Base-by-base conservation (phyloP, 352 stramenopile species). In the Chrysophaeum taylorii region DNA sequence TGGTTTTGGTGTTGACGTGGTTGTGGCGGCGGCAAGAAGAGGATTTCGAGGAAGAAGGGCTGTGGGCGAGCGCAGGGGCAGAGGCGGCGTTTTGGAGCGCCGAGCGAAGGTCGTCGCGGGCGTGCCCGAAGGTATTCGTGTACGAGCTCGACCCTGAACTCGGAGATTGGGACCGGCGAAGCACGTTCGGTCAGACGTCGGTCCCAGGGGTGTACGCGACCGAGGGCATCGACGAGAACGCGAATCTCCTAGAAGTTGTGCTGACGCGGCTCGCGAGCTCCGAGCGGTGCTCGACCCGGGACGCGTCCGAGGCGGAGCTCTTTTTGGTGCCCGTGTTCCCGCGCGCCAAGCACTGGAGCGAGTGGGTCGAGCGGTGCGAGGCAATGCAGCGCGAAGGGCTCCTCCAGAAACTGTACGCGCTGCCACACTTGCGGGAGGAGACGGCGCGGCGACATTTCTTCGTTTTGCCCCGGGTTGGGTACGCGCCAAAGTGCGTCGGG, bases 391-490 rank as follows among this genome's bases (percentile, higher is more conserved):
- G 9, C 18, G 18, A 33, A 7, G 21, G 48, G 18, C 9, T 12
- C 5, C 9, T 9, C 2, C 12, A 9, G 5, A 41, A 31, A 31
- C 52, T 25, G 27, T 2, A 12, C 2, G 7, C 52, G 25, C n/a
- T 63, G 52, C 52, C 52, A 2, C 25, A 39, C 29, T 25, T 63
- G 2, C 7, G 27, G 27, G 9, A 41, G 9, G 52, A 4, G 9
- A 63, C 7, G 7, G 52, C 33, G 52, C 52, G 52, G 52, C 52
- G 52, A 25, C 52, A 63, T 31, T 36, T 63, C 33, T 63, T 63
- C 23, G 52, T 63, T 23, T 63, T 63, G 15, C 52, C 52, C 9
- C 52, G 52, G 27, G 52, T 63, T 5, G 52, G 27, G 27, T 63
- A 63, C 52, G 9, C n/a, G 2, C 52, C 52, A 4, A 7, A n/a